phyloP scores from a whole-genome alignment of 176 grass and related monocot genomes.

The Cenchrus fungigraminus region DNA sequence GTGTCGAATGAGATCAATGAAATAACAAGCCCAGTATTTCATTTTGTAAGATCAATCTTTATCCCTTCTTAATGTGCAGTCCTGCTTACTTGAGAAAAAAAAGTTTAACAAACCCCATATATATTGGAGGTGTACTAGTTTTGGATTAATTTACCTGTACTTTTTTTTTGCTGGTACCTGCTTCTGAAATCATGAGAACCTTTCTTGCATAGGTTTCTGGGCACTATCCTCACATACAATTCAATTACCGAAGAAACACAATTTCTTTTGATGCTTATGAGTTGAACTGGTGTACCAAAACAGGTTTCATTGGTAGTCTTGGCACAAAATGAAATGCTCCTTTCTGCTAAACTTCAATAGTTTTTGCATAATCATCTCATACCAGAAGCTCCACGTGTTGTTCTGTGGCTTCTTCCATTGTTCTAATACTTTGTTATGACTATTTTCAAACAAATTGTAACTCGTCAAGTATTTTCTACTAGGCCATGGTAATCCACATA shows the following conservation, averaged over 20 bases:
- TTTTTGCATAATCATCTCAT: neutral
- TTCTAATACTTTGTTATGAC: neutral
- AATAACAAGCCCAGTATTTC: neutral
- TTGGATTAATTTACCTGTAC: neutral
- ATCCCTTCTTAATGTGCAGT: neutral
- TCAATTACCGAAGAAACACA: neutral
- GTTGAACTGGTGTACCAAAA: neutral
- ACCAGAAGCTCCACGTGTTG: neutral
- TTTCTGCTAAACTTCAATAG: neutral
- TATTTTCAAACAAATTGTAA: conserved; percentile 8
- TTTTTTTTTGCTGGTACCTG: neutral
- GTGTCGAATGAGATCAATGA: neutral
- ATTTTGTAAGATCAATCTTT: neutral
- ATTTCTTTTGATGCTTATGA: neutral
- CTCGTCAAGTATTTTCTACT: conserved; percentile 8
- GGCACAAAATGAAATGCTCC: neutral
- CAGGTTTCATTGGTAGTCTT: neutral
- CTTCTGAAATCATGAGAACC: neutral
- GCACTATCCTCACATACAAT: neutral
- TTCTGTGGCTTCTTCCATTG: neutral
- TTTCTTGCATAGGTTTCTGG: conserved; percentile 23
- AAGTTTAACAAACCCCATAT: neutral
- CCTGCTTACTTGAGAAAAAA: neutral
- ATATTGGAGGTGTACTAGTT: neutral
- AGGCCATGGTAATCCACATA: conserved; percentile 4